phyloP scores from a whole-genome alignment of 305 asterid species.

The Striga hermonthica region DNA sequence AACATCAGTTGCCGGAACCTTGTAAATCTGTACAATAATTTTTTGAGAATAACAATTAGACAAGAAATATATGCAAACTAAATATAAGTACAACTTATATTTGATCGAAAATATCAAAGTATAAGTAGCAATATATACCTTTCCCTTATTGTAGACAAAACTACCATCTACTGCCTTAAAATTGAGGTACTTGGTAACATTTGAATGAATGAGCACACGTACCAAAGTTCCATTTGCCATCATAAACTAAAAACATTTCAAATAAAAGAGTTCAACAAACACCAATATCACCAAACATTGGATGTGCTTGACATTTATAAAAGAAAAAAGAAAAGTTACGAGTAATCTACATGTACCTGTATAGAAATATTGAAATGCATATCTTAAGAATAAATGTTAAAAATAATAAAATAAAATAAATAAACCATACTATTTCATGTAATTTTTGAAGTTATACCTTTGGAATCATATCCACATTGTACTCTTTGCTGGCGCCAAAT shows the following conservation, averaged over 20 bases:
- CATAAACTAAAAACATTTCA: slow-evolving; percentile 57
- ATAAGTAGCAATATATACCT: slow-evolving; percentile 42
- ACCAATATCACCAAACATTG: too few relatives aligned
- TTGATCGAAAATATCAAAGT: not conserved
- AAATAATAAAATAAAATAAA: not conserved
- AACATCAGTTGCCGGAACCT: slow-evolving; percentile 97
- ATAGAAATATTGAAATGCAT: too few relatives aligned
- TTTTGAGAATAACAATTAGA: slow-evolving; percentile 4
- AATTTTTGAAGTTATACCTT: slow-evolving; percentile 44
- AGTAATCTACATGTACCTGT: too few relatives aligned
- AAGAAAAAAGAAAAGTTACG: too few relatives aligned
- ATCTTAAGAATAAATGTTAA: too few relatives aligned
- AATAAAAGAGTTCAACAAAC: not conserved
- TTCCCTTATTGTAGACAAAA: slow-evolving; percentile 88
- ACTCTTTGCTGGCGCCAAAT: slow-evolving; percentile 80
- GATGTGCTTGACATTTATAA: too few relatives aligned
- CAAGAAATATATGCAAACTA: not conserved
- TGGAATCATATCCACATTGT: slow-evolving; percentile 96
- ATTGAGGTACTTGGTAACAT: slow-evolving; percentile 89
- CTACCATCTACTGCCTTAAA: slow-evolving; percentile 98
- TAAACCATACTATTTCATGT: not conserved
- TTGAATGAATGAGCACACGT: slow-evolving; percentile 80
- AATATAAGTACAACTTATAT: not conserved
- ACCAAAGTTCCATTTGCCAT: slow-evolving; percentile 95
- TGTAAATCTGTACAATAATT: slow-evolving; percentile 56